Evolutionary conservation across 78 protist genomes (phyloP).

Genomic region (Dictyostelium citrinum): DNA sequence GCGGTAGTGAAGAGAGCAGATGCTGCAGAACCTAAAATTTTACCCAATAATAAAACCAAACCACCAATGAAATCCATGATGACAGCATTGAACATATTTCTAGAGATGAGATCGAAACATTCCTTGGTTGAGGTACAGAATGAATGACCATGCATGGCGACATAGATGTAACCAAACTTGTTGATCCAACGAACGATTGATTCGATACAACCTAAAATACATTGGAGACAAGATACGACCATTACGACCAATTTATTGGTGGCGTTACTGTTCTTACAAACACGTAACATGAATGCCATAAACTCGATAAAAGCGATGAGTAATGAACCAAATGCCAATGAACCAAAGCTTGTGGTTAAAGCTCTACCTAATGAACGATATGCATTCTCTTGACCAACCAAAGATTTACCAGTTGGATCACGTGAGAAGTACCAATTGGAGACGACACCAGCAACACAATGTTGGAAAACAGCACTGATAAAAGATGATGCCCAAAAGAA

Average conservation of each 20-base stretch:
- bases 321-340: conserved; percentile 73
- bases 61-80: conserved; percentile 71
- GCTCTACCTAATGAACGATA: conserved; percentile 44
- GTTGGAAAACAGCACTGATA: conserved; percentile 72
- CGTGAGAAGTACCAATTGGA: conserved; percentile 77
- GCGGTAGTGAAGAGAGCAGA: conserved; percentile 42
- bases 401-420: conserved; percentile 28
- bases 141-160: conserved; percentile 75
- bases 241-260: conserved; percentile 33
- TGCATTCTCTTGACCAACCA: conserved; percentile 30
- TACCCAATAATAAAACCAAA: conserved; percentile 67
- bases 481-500: conserved; percentile 69
- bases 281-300: conserved; percentile 16
- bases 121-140: conserved; percentile 63
- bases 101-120: conserved; percentile 62
- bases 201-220: conserved; percentile 64
- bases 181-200: conserved; percentile 52
- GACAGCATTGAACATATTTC: conserved; percentile 70
- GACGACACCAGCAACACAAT: conserved; percentile 77
- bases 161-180: conserved; percentile 77
- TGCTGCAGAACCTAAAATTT: conserved; percentile 60
- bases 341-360: conserved; percentile 33
- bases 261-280: conserved; percentile 18
- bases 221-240: conserved; percentile 62
- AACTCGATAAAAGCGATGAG: conserved; percentile 66